Evolutionary conservation across 2,329 filamentous ascomycete genomes (phyloP), one percentile per base, ranked within the genome.

Genomic region (Colletotrichum sp.): DNA sequence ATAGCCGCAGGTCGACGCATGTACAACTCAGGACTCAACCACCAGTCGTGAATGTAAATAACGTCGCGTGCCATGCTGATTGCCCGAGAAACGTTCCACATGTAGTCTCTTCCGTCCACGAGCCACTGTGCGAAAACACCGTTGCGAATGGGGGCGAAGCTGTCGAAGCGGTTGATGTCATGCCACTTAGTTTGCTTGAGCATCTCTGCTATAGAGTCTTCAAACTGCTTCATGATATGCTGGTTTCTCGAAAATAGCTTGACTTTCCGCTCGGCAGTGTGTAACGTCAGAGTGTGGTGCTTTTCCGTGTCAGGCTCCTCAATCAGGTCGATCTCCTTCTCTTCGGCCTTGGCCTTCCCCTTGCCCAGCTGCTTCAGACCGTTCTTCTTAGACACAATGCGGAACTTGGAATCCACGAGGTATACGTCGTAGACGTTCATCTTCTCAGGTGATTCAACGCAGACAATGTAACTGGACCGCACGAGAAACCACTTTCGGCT

Each of bases 391-490:
- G 94, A 92, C 77, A 96, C 93, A 66, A 98, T 93, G 68, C 91
- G 89, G 85, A 99, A 99, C 80, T 95, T 93, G 2, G 94, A 90
- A 82, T 99, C 97, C 30, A 99, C 95, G n/a, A 99, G 90, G 84
- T 98, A 99, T 26, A 99, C 97, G 85, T 99, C 98, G 83, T 98
- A 98, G 39, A 99, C 98, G 81, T 98, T 96, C 94, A 99, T 98
- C 80, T 98, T 98, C 83, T 99, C 96, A 0, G 97, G 97, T 0
- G 97, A 98, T 83, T 99, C 96, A n/a, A 99, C 96, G 80, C 96
- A 98, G 60, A 98, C 96, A 76, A 99, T 93, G 82, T 99, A 99
- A 86, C 96, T 99, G 85, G 99, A 96, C 68, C 97, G 91, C n/a
- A 99, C 96, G 24, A 99, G 89, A 83, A 99, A 99, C 97, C 97